Evolutionary conservation across 805 yeast genomes (phyloP).

Genomic region (Saturnispora galanensis): DNA sequence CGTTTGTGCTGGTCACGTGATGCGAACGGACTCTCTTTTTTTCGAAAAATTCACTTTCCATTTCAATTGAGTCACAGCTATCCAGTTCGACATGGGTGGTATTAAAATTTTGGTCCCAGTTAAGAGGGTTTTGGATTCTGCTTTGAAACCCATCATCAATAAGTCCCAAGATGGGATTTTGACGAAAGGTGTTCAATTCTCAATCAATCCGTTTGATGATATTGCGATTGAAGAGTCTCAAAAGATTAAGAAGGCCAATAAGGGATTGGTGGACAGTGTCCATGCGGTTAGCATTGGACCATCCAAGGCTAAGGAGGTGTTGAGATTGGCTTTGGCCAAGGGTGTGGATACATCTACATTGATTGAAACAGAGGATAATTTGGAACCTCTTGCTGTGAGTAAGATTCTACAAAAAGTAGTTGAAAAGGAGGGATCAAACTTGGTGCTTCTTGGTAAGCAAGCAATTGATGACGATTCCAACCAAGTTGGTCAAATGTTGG

Average conservation of each 20-base stretch:
- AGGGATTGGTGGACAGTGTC: slow-evolving; percentile 61
- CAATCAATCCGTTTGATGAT: slow-evolving; percentile 95
- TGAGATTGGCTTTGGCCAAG: slow-evolving; percentile 86
- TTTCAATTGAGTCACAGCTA: not conserved
- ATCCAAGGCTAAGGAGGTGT: slow-evolving; percentile 73
- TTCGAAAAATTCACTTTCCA: not conserved
- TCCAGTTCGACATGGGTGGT: slow-evolving; percentile 17
- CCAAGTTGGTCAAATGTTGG: slow-evolving; percentile 95
- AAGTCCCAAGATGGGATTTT: slow-evolving; percentile 77
- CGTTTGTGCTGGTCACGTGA: too few species aligned
- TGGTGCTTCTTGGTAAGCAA: slow-evolving; percentile 89
- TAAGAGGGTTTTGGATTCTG: slow-evolving; percentile 89
- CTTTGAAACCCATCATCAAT: slow-evolving; percentile 87
- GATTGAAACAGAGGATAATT: slow-evolving; percentile 53
- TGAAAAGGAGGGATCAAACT: slow-evolving; percentile 58
- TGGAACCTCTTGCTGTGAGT: slow-evolving; percentile 87
- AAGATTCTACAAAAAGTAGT: slow-evolving; percentile 70
- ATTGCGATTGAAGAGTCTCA: slow-evolving; percentile 95
- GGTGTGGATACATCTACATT: slow-evolving; percentile 86
- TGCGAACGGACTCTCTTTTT: too few species aligned
- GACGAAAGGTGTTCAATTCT: slow-evolving; percentile 80
- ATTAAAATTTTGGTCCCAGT: slow-evolving; percentile 82
- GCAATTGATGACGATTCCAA: slow-evolving; percentile 93
- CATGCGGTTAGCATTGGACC: slow-evolving; percentile 93
- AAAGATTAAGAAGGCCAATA: slow-evolving; percentile 57